Evolutionary conservation across 2,329 filamentous ascomycete genomes (phyloP).

Genomic region (Metarhizium brunneum): DNA sequence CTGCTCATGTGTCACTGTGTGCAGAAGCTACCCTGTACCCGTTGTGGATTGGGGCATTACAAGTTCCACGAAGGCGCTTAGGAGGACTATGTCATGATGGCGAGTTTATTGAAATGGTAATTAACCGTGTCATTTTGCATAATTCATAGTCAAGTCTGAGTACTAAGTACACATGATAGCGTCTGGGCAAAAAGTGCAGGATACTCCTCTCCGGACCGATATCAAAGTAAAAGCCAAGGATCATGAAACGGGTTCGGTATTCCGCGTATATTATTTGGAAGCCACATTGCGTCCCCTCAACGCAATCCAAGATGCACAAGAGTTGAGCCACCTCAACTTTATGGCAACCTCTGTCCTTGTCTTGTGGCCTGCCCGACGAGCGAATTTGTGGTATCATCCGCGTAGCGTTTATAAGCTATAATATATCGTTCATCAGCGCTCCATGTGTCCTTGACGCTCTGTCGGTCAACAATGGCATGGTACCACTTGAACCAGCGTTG

Average conservation of each 20-base stretch:
- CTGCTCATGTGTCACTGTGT: neutral
- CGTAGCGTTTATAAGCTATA: conserved; percentile 58
- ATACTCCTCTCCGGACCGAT: too few species aligned
- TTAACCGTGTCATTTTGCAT: too few species aligned
- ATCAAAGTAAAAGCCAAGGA: too few species aligned
- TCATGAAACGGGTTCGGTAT: too few species aligned
- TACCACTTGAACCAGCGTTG: conserved; percentile 56
- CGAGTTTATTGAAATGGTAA: too few species aligned
- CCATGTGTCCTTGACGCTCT: conserved; percentile 58
- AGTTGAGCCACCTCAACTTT: neutral
- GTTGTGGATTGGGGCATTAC: neutral
- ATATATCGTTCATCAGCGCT: conserved; percentile 60
- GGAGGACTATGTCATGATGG: too few species aligned
- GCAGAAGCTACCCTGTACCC: neutral
- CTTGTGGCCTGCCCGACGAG: conserved; percentile 54
- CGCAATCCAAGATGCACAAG: neutral
- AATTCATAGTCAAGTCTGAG: too few species aligned
- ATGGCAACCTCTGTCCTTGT: conserved; percentile 51
- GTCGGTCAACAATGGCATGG: conserved; percentile 45
- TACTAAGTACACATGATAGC: too few species aligned
- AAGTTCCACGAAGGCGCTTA: too few species aligned
- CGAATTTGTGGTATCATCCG: conserved; percentile 54
- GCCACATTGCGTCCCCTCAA: too few species aligned
- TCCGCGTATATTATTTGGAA: too few species aligned
- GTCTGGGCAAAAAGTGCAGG: too few species aligned